Evolutionary conservation across 2,329 filamentous ascomycete genomes (phyloP).

Genomic region (Pestalotiopsis sp.): DNA sequence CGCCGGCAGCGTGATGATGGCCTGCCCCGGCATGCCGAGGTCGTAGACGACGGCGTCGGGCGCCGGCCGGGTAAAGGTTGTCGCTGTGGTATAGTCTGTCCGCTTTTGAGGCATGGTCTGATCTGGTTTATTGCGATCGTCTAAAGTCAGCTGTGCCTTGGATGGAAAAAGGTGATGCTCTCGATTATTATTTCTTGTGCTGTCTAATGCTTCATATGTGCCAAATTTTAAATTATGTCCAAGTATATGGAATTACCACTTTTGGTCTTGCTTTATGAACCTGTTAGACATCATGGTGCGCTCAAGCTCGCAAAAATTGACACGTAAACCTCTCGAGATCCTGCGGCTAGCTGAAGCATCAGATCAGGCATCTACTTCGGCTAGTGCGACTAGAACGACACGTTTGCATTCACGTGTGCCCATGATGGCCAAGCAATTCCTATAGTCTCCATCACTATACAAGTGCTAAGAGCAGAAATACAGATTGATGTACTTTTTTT

Average conservation of each 20-base stretch:
- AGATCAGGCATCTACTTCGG: background rate
- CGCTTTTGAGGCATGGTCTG: background rate
- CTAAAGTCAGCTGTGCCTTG: background rate
- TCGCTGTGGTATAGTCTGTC: background rate
- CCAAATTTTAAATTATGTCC: no score
- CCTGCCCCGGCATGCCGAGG: slow-evolving; percentile 37
- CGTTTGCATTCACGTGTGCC: background rate
- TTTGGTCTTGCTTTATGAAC: background rate
- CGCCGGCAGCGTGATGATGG: slow-evolving; percentile 45
- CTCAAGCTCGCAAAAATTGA: background rate
- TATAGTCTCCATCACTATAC: background rate
- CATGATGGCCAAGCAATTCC: background rate
- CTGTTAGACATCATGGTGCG: background rate
- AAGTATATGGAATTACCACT: no score
- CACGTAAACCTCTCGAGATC: background rate
- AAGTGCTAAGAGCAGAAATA: no score
- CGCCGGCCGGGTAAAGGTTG: slow-evolving; percentile 37
- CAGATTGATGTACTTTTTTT: background rate
- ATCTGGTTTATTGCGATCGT: background rate
- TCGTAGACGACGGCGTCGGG: slow-evolving; percentile 67
- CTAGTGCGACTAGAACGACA: background rate
- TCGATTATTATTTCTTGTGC: background rate
- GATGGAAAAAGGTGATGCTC: background rate
- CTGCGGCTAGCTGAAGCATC: background rate
- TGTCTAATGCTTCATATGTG: no score